These are phyloP conservation scores for Xylaria sp. DNA, from an alignment of 2,329 filamentous ascomycete species.

Conservation along the genomic window DNA sequence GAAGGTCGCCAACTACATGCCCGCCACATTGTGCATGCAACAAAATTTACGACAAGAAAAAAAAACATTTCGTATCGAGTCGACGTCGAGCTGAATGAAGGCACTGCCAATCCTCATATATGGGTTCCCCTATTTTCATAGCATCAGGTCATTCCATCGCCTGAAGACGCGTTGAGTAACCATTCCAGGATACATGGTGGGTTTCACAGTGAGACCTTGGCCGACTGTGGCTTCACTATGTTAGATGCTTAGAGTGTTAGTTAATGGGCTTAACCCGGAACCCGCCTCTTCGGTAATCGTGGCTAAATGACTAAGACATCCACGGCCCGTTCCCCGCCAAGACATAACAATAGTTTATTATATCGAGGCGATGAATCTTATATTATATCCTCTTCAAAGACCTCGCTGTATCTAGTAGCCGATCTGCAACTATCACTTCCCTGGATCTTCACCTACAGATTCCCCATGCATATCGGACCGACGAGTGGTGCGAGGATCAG, in stretches of 20 bases:
- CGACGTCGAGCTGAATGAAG: background rate
- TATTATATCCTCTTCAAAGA: background rate
- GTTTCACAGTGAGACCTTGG: conserved; percentile 1
- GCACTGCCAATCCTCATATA: background rate
- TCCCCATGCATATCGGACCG: background rate
- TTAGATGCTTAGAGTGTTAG: background rate
- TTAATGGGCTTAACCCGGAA: background rate
- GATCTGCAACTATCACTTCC: background rate
- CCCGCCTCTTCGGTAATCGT: background rate
- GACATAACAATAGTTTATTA: background rate
- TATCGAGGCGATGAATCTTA: background rate
- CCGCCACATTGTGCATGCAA: background rate
- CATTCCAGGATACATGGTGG: background rate
- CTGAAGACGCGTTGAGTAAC: background rate
- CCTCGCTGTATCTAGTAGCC: background rate
- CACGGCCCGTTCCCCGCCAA: background rate
- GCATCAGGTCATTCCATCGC: background rate
- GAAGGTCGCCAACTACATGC: background rate
- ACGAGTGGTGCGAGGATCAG: background rate
- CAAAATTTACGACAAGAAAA: no score
- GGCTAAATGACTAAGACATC: background rate
- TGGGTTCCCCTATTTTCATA: background rate
- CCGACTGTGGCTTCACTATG: background rate
- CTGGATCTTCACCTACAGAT: background rate
- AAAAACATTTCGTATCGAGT: background rate